Evolutionary conservation across 176 grass and related monocot genomes (phyloP), one percentile per base, ranked within the genome.

Genomic region (Pharus latifolius): DNA sequence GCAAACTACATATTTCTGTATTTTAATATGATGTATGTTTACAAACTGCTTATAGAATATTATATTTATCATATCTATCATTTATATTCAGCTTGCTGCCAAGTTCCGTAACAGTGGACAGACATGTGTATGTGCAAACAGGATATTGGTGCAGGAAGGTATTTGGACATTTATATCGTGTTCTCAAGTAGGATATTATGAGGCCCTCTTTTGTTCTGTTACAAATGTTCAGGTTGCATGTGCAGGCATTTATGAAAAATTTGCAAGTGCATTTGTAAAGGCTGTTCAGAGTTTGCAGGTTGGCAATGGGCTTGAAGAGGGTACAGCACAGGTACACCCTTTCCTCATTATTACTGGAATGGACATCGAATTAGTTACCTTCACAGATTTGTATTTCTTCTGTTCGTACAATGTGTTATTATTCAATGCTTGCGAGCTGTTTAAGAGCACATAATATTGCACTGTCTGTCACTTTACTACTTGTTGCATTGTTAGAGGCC

Each of bases 81-180:
- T 62, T 74, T 37, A 0, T 84, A 22, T 78, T 74, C 84, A 93
- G 95, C 84, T 98, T 75, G 95, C 90, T 72, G 95, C 95, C 57
- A 98, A 98, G 82, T 98, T 91, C 56, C 84, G 95, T 24, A 98
- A 98, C 78, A 98, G 90, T 54, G 90, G 95, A 61, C 95, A 98
- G 59, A 94, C 90, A 7, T 98, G 95, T 69, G 90, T 98, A 69
- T 98, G 95, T 81, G 95, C 84, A 88, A 98, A 94, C 76, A 88
- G 90, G 81, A 85, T 98, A 80, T 79, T 98, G 71, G 95, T 98
- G 61, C 95, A 98, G 86, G 90, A 98, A 98, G 95, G 95, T 94
- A 83, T 13, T 8, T 62, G 22, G 23, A 42, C 26, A 69, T 46
- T 19, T 79, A 28, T 85, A 4, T 30, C 49, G 69, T 73, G 48